Base-by-base conservation (phyloP, 208 protist genomes). In the Blastocrithidia nonstop region DNA sequence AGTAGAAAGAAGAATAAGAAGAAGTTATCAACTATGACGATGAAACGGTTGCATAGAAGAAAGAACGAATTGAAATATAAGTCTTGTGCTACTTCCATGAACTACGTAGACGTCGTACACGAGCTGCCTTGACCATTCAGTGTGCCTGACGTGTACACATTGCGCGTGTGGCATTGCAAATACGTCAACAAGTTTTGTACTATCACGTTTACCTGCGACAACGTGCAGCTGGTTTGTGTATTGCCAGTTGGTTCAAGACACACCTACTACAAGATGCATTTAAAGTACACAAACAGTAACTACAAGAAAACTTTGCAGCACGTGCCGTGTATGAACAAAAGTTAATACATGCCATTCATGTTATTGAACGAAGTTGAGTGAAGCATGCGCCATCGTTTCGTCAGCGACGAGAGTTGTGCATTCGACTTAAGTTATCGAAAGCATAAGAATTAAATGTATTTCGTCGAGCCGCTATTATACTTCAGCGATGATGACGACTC, bases 131-230 rank as follows among this genome's bases (percentile, higher is more conserved):
- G 6, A 22, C 46, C 6, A 68, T 90, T 26, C 81, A 90, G 51
- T 66, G 66, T 0, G 72, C 61, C 23, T 83, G 65, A 65, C 81
- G 75, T 26, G 62, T 50, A 37, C 63, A 59, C 42, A 44, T 45
- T n/a, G 74, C 80, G 4, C 62, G 72, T 0, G 27, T 51, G 13
- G 61, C 39, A 4, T 53, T 89, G 28, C 42, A 66, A 27, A 29
- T 43, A 9, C 67, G 72, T 4, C 75, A 63, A 24, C 80, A 89
- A 50, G 19, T 70, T 23, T 53, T 89, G 13, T 89, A 84, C 47
- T 26, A 29, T 1, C 49, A 58, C 29, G 51, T 89, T 7, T 83
- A 83, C 48, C 38, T 46, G 2, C 52, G 55, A 13, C 80, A 89
- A 49, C 74, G 80, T 44, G 71, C 71, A 0, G 77, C 77, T 6